Percentiles rank a stretch among this genome's conserved stretches.
phyloP scores from a whole-genome alignment of 2,329 filamentous ascomycete species.

The Trichophyton schoenleinii region DNA sequence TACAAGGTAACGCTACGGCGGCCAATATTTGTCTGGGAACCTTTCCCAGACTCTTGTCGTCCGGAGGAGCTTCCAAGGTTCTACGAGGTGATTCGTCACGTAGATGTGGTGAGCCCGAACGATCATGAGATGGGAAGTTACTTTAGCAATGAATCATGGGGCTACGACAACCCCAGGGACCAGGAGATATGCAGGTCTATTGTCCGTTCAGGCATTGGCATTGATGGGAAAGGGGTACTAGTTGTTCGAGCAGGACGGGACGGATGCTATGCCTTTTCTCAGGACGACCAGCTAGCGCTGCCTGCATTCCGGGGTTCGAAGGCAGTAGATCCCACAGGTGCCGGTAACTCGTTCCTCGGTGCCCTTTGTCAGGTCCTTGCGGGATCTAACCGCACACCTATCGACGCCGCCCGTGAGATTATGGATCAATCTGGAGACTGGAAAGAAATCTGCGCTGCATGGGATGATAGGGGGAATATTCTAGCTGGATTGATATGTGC shows the following conservation, averaged over 20 bases:
- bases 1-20: slow-evolving; percentile 27
- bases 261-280: slow-evolving; percentile 39
- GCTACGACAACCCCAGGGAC: slow-evolving; percentile 18
- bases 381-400: slow-evolving; percentile 26
- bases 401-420: slow-evolving; percentile 20
- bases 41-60: slow-evolving; percentile 76
- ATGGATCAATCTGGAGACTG: slow-evolving; percentile 42
- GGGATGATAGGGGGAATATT: slow-evolving; percentile 38
- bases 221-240: slow-evolving; percentile 26
- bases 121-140: slow-evolving; percentile 78
- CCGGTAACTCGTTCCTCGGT: slow-evolving; percentile 78
- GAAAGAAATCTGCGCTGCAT: slow-evolving; percentile 33
- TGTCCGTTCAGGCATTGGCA: slow-evolving; percentile 27
- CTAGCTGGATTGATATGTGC: slow-evolving; percentile 63
- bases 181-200: slow-evolving; percentile 25
- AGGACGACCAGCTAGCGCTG: slow-evolving; percentile 48
- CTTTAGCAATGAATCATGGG: slow-evolving; percentile 48
- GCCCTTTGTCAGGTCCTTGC: slow-evolving; percentile 46
- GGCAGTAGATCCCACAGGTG: slow-evolving; percentile 87
- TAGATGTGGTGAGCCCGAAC: slow-evolving; percentile 63
- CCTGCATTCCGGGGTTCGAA: slow-evolving; percentile 55
- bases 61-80: slow-evolving; percentile 49
- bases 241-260: slow-evolving; percentile 51
- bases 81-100: slow-evolving; percentile 38
- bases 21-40: slow-evolving; percentile 86